Evolutionary conservation across 768 basidiomycete species (phyloP).

Genomic region (Naganishia friedmannii): DNA sequence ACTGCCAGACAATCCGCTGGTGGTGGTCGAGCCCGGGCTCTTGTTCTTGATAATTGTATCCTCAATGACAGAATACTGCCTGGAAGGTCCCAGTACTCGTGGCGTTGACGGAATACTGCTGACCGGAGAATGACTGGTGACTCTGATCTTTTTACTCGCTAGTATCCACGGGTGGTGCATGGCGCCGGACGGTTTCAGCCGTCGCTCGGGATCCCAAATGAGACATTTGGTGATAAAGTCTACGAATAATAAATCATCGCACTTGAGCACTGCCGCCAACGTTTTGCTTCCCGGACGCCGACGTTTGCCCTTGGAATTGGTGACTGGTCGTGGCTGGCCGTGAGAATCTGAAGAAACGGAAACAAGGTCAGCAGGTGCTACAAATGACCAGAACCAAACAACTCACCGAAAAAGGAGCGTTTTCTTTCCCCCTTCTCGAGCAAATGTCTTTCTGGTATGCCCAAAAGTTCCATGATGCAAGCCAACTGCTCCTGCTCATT

Average conservation of each 20-base stretch:
- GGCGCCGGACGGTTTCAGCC: conserved; percentile 89
- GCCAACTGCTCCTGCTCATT: conserved; percentile 97
- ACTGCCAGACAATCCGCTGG: not conserved
- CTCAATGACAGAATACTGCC: not conserved
- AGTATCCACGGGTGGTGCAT: conserved; percentile 85
- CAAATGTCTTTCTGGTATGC: conserved; percentile 90
- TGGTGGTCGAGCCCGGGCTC: not conserved
- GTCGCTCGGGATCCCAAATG: conserved; percentile 95
- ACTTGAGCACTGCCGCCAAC: conserved; percentile 79
- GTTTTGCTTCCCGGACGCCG: conserved; percentile 88
- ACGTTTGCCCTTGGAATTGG: conserved; percentile 93
- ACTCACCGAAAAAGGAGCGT: conserved; percentile 90
- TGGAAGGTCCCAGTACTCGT: conserved; percentile 1
- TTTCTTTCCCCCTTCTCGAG: conserved; percentile 89
- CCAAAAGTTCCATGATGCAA: conserved; percentile 99
- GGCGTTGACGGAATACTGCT: conserved; percentile 1
- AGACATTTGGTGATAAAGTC: conserved; percentile 97
- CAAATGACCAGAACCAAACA: not conserved
- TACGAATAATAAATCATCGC: conserved; percentile 89
- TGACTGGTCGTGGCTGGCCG: conserved; percentile 85
- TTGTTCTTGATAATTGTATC: conserved; percentile 1
- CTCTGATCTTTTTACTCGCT: conserved; percentile 54
- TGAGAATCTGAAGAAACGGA: conserved; percentile 68
- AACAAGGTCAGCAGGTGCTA: not conserved
- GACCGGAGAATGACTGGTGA: not conserved